Base-by-base conservation (phyloP, 176 grass and related monocot species). In the Triticum timopheevii region DNA sequence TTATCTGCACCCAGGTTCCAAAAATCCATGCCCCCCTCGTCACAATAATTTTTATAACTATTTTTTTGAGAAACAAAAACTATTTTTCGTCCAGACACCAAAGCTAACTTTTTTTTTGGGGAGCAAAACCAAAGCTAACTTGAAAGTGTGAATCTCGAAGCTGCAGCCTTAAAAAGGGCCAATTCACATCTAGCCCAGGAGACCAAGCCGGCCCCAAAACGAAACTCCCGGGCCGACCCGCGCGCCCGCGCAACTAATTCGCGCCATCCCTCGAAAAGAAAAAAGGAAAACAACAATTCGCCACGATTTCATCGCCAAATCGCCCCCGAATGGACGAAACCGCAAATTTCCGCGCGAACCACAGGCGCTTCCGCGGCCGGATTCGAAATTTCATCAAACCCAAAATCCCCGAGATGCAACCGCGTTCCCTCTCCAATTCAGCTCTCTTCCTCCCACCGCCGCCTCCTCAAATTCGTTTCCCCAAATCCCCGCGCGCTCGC, bases 351-450 rank as follows among this genome's bases (percentile, higher is more conserved):
- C 85, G 81, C 35, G 69, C 47, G 74, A 59, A 10, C 88, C 19
- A 17, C 40, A 64, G 12, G 4, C 61, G 52, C 17, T 50, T 47
- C 6, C 74, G 74, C 77, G 69, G 61, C 45, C 45, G 15, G 38
- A 80, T 81, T 87, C 38, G 68, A 91, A 84, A 61, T 69, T 88
- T 88, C 39, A 47, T 88, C 39, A 47, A 87, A 15, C 36, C 10
- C 10, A 66, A 64, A 16, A 12, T 15, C 71, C 15, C 10, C 0
- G 13, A 27, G 52, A 36, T 10, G 7, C 73, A 15, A 76, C 6
- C 9, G 25, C 20, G 22, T 25, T 10, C 59, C 58, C 54, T n/a
- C 6, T 42, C 58, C 58, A 36, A 13, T 71, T 50, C 16, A 0
- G 0, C n/a, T 0, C 2, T 38, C 10, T 39, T 70, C 20, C 19